Conservation (phyloP, 345 rosid genomes). For the Excoecaria cochinchinensis region DNA sequence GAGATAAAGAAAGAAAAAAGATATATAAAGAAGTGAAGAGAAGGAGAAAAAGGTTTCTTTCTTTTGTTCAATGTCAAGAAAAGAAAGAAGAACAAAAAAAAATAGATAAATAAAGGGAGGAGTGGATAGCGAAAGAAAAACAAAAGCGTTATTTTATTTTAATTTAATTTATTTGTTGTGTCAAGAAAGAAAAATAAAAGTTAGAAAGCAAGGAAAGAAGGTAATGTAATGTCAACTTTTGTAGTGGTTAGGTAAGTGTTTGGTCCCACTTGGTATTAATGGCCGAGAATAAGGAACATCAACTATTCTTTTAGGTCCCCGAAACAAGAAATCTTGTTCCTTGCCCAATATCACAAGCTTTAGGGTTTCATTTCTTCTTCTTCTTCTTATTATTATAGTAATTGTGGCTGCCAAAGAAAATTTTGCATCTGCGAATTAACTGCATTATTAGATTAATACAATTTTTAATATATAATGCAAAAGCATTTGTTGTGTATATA, state of each 20-base stretch:
- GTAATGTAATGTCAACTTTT: slow-evolving; percentile 15
- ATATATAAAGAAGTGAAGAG: background rate
- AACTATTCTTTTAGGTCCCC: slow-evolving; percentile 24
- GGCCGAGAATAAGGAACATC: slow-evolving; percentile 30
- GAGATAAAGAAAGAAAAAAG: background rate
- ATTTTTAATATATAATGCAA: too few relatives aligned
- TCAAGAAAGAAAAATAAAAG: background rate
- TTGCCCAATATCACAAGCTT: background rate
- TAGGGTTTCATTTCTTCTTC: too few relatives aligned
- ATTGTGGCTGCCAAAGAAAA: too few relatives aligned
- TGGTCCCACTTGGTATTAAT: slow-evolving; percentile 38
- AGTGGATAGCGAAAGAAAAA: too few relatives aligned
- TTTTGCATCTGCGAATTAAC: too few relatives aligned
- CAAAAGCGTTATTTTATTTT: too few relatives aligned
- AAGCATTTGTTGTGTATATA: too few relatives aligned
- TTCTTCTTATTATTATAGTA: too few relatives aligned
- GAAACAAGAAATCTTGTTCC: slow-evolving; percentile 12
- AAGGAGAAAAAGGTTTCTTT: background rate
- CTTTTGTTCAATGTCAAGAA: slow-evolving; percentile 13
- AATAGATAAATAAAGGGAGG: background rate
- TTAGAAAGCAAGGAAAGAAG: background rate
- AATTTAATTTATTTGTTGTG: too few relatives aligned
- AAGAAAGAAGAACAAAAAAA: background rate
- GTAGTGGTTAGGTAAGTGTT: slow-evolving; percentile 35
- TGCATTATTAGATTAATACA: too few relatives aligned